Evolutionary conservation across 192 early-diverging fungal genomes (phyloP), one percentile per base, ranked within the genome.

Genomic region (Coemansia pectinata): DNA sequence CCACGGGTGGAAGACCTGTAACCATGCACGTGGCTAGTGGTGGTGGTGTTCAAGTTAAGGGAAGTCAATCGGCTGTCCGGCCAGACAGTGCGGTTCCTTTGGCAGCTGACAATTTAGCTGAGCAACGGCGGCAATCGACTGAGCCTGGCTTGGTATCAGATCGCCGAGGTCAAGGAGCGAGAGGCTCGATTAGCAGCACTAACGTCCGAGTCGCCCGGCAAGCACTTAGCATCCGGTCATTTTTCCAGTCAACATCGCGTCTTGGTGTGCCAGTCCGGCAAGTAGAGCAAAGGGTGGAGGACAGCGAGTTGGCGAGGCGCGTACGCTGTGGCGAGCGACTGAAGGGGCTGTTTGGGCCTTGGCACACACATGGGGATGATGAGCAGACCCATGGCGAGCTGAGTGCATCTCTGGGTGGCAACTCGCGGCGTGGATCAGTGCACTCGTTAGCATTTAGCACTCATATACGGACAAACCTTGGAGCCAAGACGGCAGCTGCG

Each of bases 381-480:
- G 47, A 34, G 5, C 25, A 38, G 3, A 44, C 42, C 2, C 50
- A 66, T 45, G 57, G 9, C 19, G 60, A 10, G 38, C 25, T 36
- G 38, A 42, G 41, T 9, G 40, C 59, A 36, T 39, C 61, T 10
- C 31, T 52, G 25, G 67, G 41, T 23, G 48, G 42, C 17, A 61
- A 63, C 48, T 65, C 58, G 6, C 62, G 68, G 45, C 63, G 61
- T 12, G 41, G 61, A 25, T 77, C 80, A 6, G 68, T 77, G 15
- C 69, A 71, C 62, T 83, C 80, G 25, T 65, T 83, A 17, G 69
- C 75, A 17, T 76, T 70, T 38, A 78, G 73, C 76, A 76, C 81
- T 55, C 73, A 70, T 15, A 67, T 65, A 17, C 70, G 81, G n/a
- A 50, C 63, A 8, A 78, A 67, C 39, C 17, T 75, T 31, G 66